Evolutionary conservation across 192 early-diverging fungal species (phyloP), one percentile per base, ranked within the genome.

Genomic region (Phycomyces blakesleeanus): DNA sequence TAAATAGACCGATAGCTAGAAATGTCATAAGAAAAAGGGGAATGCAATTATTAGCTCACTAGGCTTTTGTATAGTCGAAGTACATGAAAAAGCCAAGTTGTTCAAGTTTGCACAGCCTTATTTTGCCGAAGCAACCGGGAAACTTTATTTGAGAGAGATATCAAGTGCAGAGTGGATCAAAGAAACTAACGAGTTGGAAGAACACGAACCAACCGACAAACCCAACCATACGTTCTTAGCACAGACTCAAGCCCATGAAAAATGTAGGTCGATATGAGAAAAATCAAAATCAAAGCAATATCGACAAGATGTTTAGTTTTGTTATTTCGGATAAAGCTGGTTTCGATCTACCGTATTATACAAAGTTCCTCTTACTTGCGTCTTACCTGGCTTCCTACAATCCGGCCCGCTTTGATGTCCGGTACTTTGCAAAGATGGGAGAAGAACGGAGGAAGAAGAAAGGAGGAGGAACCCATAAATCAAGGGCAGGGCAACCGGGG

Each of bases 331-430:
- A 50, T 27, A 61, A 47, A 78, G 79, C 79, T 12, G 79, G 76
- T 6, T 76, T 90, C 26, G 87, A 92, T 55, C 66, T 98, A 22
- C 96, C 96, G 0, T 88, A 91, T 72, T 92, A 89, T 60, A 91
- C 93, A 55, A 94, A 93, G 62, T 96, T 90, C 60, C 78, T 98
- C 16, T 74, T 98, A 7, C 86, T 98, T 25, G 90, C 97, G 0
- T 81, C 91, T 5, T 98, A 89, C 67, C 53, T 98, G 57, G 97
- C 95, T 0, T 95, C 93, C 0, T 98, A 96, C 69, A 98, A 98
- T 60, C 95, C 97, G 15, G 78, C 89, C 11, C 67, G 85, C 15
- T 76, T 93, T 37, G 97, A 98, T 72, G 76, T 87, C 18, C 82
- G 92, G 16, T 95, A 91, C 61, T 98, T 98, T 85, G 69, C 92